Conservation (phyloP, 495 filamentous ascomycete species). For the Jackrogersella multiformis region DNA sequence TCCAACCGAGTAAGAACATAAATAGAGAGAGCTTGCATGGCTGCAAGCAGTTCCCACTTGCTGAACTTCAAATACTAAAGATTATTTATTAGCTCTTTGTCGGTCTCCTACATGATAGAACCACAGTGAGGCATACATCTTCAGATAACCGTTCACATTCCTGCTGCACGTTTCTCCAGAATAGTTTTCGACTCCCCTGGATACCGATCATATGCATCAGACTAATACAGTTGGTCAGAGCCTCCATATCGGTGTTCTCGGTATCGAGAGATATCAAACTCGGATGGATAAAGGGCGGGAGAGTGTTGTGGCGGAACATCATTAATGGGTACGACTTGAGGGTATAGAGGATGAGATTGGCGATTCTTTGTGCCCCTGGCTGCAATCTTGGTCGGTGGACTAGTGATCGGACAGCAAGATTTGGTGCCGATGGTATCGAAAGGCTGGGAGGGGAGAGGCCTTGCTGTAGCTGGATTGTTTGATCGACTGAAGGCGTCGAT, state of each 20-base stretch:
- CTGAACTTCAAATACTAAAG: constrained; percentile 46
- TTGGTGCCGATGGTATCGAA: constrained; percentile 48
- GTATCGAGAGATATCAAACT: not conserved
- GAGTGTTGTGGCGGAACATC: constrained; percentile 50
- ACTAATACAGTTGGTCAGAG: constrained; percentile 57
- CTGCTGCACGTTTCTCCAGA: constrained; percentile 54
- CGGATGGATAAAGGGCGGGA: constrained; percentile 12
- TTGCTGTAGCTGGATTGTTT: not conserved
- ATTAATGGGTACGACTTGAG: constrained; percentile 57
- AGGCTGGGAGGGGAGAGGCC: constrained; percentile 20
- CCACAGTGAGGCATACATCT: constrained; percentile 49
- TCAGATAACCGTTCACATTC: constrained; percentile 56
- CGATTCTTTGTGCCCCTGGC: constrained; percentile 47
- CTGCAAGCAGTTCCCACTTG: constrained; percentile 54
- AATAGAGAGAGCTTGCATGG: constrained; percentile 55
- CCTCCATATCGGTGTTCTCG: constrained; percentile 46
- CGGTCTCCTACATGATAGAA: not conserved
- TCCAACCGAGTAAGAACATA: constrained; percentile 55
- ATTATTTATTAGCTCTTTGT: not conserved
- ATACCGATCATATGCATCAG: constrained; percentile 54
- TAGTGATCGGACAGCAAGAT: constrained; percentile 43
- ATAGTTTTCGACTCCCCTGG: constrained; percentile 54
- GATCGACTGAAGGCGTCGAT: constrained; percentile 11
- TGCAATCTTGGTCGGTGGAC: constrained; percentile 44
- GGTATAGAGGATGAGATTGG: constrained; percentile 52